Evolutionary conservation across 352 stramenopile genomes (phyloP).

Genomic region (Pythium guiyangense): DNA sequence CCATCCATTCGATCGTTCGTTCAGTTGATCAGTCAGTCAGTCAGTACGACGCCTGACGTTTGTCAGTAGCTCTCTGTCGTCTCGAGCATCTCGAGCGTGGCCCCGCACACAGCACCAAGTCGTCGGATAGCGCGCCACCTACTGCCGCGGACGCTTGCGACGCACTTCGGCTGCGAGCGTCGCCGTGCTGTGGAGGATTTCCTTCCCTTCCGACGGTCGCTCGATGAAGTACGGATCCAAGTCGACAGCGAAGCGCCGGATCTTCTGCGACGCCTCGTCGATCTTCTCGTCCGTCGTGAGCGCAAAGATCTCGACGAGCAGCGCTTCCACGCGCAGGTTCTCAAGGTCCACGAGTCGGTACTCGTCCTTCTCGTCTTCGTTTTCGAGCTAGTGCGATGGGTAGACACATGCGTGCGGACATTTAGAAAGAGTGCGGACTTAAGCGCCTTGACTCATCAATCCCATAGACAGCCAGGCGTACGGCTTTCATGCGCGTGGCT

Average conservation of each 20-base stretch:
- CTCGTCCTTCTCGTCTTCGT: conserved; percentile 80
- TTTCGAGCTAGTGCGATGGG: conserved; percentile 40
- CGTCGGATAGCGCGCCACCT: background rate
- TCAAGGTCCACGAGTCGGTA: conserved; percentile 81
- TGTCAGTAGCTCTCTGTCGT: no score
- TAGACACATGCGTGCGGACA: background rate
- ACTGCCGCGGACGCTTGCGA: conserved; percentile 65
- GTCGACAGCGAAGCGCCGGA: conserved; percentile 76
- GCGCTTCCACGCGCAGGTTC: conserved; percentile 78
- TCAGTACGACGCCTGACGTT: no score
- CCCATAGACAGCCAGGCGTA: no score
- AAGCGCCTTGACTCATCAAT: no score
- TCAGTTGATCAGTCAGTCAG: no score
- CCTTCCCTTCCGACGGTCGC: conserved; percentile 76
- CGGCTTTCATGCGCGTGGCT: conserved; percentile 81
- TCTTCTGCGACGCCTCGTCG: conserved; percentile 78
- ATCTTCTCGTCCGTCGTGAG: conserved; percentile 86
- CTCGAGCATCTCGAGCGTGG: no score
- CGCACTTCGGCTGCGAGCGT: conserved; percentile 75
- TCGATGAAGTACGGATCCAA: conserved; percentile 85
- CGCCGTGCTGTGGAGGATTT: conserved; percentile 79
- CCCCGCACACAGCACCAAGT: no score
- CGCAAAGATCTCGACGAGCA: conserved; percentile 81
- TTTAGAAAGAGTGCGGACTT: background rate
- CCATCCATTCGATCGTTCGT: no score